Percentiles rank a stretch among this genome's conserved stretches.
These are phyloP conservation scores for Teunomyces tritomae DNA, from an alignment of 805 yeast genomes.

Conservation along the genomic window DNA sequence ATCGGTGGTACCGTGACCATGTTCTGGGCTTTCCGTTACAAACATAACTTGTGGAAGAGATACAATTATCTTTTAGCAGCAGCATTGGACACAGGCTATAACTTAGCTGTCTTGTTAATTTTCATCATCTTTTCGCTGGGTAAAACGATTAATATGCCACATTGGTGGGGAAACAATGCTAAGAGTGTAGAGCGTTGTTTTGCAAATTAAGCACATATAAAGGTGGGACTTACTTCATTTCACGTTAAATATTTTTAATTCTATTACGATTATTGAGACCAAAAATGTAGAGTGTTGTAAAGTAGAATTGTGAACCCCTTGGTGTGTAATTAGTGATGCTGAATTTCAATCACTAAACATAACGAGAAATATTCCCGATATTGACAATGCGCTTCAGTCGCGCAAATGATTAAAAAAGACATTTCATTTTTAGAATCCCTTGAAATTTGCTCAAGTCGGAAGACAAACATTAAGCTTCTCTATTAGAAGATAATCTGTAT, in stretches of 20 bases:
- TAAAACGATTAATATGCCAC: constrained; percentile 27
- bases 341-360: no score
- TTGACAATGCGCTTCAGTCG: no score
- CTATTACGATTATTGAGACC: background rate
- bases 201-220: constrained; percentile 20
- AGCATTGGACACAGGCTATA: constrained; percentile 51
- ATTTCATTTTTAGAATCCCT: no score
- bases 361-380: no score
- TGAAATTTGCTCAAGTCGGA: no score
- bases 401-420: no score
- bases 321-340: no score
- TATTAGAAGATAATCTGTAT: no score
- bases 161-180: constrained; percentile 52
- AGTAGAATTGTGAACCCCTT: background rate
- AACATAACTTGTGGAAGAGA: constrained; percentile 37
- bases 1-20: constrained; percentile 47
- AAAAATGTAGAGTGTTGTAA: background rate
- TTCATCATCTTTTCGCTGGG: constrained; percentile 34
- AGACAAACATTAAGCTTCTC: no score
- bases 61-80: constrained; percentile 51
- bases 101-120: constrained; percentile 38
- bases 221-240: background rate
- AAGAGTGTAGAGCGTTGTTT: constrained; percentile 45
- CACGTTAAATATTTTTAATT: background rate
- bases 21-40: constrained; percentile 42